These are phyloP conservation scores for Candida coquimbonensis DNA, from an alignment of 805 yeast genomes.

Conservation along the genomic window DNA sequence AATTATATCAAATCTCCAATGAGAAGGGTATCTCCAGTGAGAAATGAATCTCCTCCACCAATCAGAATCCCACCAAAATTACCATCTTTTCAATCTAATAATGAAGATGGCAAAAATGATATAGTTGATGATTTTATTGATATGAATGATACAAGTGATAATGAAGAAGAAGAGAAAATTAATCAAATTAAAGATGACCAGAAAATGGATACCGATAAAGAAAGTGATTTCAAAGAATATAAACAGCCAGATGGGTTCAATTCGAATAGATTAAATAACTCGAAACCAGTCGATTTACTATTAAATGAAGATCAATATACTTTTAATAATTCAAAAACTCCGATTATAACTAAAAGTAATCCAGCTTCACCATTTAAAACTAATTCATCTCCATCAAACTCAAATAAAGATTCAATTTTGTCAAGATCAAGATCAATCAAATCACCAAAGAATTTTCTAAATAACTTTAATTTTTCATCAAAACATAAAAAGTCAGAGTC, in stretches of 20 bases:
- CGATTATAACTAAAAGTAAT: neutral
- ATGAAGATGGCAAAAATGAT: slow-evolving; percentile 9
- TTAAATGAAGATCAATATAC: neutral
- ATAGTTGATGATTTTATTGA: slow-evolving; percentile 18
- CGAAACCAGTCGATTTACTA: neutral
- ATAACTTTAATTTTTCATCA: slow-evolving; percentile 12
- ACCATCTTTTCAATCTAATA: slow-evolving; percentile 6
- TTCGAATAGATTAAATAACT: neutral
- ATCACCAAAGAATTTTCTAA: slow-evolving; percentile 23
- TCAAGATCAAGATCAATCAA: slow-evolving; percentile 17
- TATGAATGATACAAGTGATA: slow-evolving; percentile 13
- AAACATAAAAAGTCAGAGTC: slow-evolving; percentile 22
- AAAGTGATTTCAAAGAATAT: slow-evolving; percentile 5
- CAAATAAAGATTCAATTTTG: neutral
- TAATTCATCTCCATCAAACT: neutral
- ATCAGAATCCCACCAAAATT: slow-evolving; percentile 11
- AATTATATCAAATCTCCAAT: slow-evolving; percentile 14
- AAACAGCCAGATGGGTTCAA: neutral
- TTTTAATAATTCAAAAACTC: neutral
- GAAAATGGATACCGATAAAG: neutral
- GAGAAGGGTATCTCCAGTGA: neutral
- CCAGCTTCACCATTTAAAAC: slow-evolving; percentile 9
- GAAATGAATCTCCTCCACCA: slow-evolving; percentile 17
- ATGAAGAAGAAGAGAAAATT: slow-evolving; percentile 1
- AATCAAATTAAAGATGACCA: neutral